Base-by-base conservation (phyloP, 1,284 basidiomycete species). In the Mycena citricolor region DNA sequence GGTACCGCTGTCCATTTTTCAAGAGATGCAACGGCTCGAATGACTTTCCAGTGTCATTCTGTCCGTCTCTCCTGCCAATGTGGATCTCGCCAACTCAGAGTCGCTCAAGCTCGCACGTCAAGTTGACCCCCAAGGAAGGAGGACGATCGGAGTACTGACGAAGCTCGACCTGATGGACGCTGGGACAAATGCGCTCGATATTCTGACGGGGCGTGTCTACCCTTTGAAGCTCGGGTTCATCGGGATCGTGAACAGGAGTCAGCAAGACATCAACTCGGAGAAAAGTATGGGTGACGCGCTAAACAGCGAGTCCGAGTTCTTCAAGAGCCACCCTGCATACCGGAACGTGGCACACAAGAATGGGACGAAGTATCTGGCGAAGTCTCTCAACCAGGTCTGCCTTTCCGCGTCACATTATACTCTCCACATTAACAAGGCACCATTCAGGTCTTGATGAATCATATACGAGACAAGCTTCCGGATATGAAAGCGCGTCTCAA, bases 401-500 rank as follows among this genome's bases (percentile, higher is more conserved):
- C 30, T 6, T 26, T n/a, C 36, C 20, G 24, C 25, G 13, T 34
- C 11, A 26, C 24, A 19, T 14, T 21, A 35, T 17, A 14, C 16
- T 11, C 13, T 22, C 1, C 14, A 19, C 26, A 22, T 4, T 8
- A n/a, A 20, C 32, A 31, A 17, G 28, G 8, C n/a, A 22, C 19
- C 23, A 24, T 39, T 6, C 39, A 92, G 88, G 94, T 97, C 29
- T 71, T 99, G 49, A 87, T 99, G 82, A 92, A 90, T 66, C 97
- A 99, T 65, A 99, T 99, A 56, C 83, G 97, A 44, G 97, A 99
- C 61, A 98, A 99, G 68, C 75, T 99, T 29, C 97, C 97, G 1
- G 97, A 99, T 66, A 99, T 99, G 97, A 99, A 99, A 67, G 97
- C 97, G 11, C 80, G 94, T 14, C 71, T 99, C 53, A 99, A 99